Evolutionary conservation across 2,329 filamentous ascomycete species (phyloP).

Genomic region (Pseudopyrenochaeta lycopersici): DNA sequence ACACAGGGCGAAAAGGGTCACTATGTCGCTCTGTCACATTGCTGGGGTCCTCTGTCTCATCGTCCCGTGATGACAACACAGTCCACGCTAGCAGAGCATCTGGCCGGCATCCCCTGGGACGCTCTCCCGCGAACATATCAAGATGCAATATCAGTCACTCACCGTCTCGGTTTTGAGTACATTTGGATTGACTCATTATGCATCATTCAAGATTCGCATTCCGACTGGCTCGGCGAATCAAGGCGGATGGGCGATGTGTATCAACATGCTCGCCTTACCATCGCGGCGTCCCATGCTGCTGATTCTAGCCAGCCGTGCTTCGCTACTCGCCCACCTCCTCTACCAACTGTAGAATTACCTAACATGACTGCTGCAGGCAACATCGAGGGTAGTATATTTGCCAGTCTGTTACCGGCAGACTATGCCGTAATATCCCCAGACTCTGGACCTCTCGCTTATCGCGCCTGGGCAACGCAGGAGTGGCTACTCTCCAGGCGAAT

Average conservation of each 20-base stretch:
- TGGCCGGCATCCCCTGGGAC: constrained; percentile 15
- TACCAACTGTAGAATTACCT: constrained; percentile 17
- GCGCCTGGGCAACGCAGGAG: constrained; percentile 31
- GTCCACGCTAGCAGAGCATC: constrained; percentile 15
- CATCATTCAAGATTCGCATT: constrained; percentile 21
- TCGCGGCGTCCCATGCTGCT: constrained; percentile 22
- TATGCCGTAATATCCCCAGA: constrained; percentile 12
- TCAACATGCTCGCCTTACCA: constrained; percentile 16
- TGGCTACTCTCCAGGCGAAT: constrained; percentile 29
- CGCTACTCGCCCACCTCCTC: constrained; percentile 11
- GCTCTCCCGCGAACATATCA: constrained; percentile 16
- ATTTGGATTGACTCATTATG: constrained; percentile 29
- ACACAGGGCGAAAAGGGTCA: constrained; percentile 17
- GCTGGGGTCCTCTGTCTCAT: constrained; percentile 24
- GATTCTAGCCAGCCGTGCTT: constrained; percentile 26
- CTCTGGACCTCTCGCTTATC: constrained; percentile 15
- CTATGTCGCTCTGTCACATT: constrained; percentile 30
- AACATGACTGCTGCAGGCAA: constrained; percentile 14
- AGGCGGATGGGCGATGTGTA: constrained; percentile 25
- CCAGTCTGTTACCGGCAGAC: constrained; percentile 16
- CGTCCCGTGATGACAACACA: constrained; percentile 30
- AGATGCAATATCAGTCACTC: constrained; percentile 16
- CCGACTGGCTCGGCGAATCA: constrained; percentile 26
- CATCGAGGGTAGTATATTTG: constrained; percentile 18
- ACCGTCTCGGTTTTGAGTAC: constrained; percentile 16